Conservation (phyloP, 2,329 filamentous ascomycete species). For the Fusarium buxicola region DNA sequence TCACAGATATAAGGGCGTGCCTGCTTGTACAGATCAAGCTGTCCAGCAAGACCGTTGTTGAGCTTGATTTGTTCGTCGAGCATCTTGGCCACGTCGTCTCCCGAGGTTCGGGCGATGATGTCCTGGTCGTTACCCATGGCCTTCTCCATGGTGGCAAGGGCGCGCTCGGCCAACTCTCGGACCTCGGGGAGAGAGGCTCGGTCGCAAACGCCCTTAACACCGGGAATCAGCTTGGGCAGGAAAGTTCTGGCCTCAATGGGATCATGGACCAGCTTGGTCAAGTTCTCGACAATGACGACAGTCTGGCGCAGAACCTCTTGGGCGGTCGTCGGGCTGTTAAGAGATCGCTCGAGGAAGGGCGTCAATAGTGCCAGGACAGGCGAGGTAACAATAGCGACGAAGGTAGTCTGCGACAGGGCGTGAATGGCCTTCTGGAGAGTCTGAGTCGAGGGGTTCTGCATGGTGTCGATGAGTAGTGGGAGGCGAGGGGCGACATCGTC, state of each 20-base stretch:
- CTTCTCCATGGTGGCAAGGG: conserved; percentile 88
- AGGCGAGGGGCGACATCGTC: conserved; percentile 95
- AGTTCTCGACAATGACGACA: conserved; percentile 95
- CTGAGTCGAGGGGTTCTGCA: conserved; percentile 92
- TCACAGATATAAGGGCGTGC: conserved; percentile 80
- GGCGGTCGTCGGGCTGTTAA: conserved; percentile 89
- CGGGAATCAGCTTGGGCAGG: conserved; percentile 92
- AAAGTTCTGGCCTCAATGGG: conserved; percentile 95
- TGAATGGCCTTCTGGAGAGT: conserved; percentile 96
- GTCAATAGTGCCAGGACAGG: conserved; percentile 95
- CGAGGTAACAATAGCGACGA: conserved; percentile 94
- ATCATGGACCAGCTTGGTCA: conserved; percentile 97
- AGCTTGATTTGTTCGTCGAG: conserved; percentile 82
- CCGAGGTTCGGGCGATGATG: conserved; percentile 73
- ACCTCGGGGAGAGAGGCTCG: conserved; percentile 95
- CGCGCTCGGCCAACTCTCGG: conserved; percentile 85
- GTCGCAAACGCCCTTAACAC: conserved; percentile 88
- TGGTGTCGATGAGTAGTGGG: conserved; percentile 90
- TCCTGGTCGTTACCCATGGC: conserved; percentile 83
- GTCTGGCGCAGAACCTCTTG: conserved; percentile 97
- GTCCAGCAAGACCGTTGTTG: conserved; percentile 70
- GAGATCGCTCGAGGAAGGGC: conserved; percentile 90
- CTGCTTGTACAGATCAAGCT: conserved; percentile 72
- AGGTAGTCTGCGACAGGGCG: conserved; percentile 96
- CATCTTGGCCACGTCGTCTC: conserved; percentile 79